Base-by-base conservation (phyloP, 768 basidiomycete genomes). In the Lactarius tabidus region DNA sequence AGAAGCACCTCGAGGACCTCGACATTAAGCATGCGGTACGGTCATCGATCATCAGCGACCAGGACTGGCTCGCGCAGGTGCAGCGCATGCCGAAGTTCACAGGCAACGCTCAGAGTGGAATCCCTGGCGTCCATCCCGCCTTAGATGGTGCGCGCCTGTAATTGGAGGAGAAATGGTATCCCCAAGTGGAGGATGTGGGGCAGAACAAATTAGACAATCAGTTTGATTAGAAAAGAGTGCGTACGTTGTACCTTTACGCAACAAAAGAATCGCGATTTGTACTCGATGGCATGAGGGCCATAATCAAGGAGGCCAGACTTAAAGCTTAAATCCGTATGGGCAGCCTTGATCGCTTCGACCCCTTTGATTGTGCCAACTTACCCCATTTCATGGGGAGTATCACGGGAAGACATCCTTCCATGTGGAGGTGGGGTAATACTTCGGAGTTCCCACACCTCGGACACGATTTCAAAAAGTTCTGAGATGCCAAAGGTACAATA, bases 21-120 rank as follows among this genome's bases (percentile, higher is more conserved):
- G 51, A 69, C 2, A 54, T 68, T 15, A 59, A 58, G 38, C 26
- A 53, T 20, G 69, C 57, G 1, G 63, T 67, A 36, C 58, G 60
- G 6, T 61, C 69, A 10, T 71, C 72, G 12, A 70, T 72, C 26
- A 39, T 70, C n/a, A 65, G 36, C 36, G 69, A 69, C 39, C 26
- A n/a, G 29, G 35, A 31, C 20, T 60, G 39, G 59, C 64, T 60
- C 12, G 28, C 38, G 1, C 64, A 65, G 26, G 53, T 65, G 1
- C 9, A 41, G 33, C 52, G 52, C 29, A 63, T 63, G 62, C 57
- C 56, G 6, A 57, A 39, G 48, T 57, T 39, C 45, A 57, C 36
- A 6, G 62, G 56, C 20, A 63, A 63, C 31, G 48, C 62, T 20
- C 62, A 63, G 12, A 52, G 62, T 29, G 56, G 56, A 18, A 57